Base-by-base conservation (phyloP, 352 stramenopile genomes). In the Globisporangium perplexum region DNA sequence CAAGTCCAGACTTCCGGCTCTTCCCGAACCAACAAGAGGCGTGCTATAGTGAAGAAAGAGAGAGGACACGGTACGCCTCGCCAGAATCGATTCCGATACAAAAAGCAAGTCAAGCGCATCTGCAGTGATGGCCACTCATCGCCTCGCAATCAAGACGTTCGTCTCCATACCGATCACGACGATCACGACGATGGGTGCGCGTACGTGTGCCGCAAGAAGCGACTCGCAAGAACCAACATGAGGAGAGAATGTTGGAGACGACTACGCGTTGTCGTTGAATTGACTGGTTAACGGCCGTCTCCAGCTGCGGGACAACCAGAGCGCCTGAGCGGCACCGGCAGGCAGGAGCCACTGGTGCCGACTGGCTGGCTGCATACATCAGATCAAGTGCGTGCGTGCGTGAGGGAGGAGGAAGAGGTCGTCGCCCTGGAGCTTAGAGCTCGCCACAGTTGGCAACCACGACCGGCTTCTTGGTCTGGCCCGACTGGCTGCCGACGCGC, bases 371-470 rank as follows among this genome's bases (percentile, higher is more conserved):
- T 45, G 18, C 39, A 45, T 45, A 45, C 39, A 45, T 45, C n/a
- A 45, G 39, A 45, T 18, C 18, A 14, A 5, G 10, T 14, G 35
- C 35, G 35, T 41, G n/a, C n/a, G n/a, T n/a, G n/a, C n/a, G n/a
- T n/a, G n/a, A n/a, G n/a, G n/a, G n/a, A 22, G 38, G 8, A 43
- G 47, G 45, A 33, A 47, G 47, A 20, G 10, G 23, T 22, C 7
- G 6, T 18, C 7, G n/a, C 14, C 31, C 4, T 10, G 35, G 41
- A 63, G 49, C 57, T 76, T 78, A 86, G 57, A 98, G 74, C 77
- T 98, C 81, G 65, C 97, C 97, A 67, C 86, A 98, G 74, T 98
- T 90, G 60, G 88, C 95, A 59, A 99, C 72, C 38, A 97, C 77
- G 49, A 99, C 93, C 39, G 77, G 66, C 65, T 88, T 72, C 54